These are phyloP conservation scores for Fusarium drepaniforme DNA, from an alignment of 2,329 filamentous ascomycete genomes.

Conservation along the genomic window DNA sequence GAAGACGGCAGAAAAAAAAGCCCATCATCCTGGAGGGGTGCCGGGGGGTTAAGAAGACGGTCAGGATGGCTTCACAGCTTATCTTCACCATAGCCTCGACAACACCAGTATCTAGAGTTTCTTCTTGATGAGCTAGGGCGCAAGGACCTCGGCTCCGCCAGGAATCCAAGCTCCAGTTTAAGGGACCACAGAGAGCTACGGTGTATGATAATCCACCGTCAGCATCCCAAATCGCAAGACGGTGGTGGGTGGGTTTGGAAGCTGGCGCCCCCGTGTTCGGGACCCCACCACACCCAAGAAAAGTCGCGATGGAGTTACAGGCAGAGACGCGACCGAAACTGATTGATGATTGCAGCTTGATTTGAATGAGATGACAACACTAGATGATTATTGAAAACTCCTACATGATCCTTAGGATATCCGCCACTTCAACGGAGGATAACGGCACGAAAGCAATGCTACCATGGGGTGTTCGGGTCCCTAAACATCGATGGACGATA, in stretches of 20 bases:
- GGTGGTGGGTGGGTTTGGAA: conserved; percentile 23
- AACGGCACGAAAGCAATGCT: neutral
- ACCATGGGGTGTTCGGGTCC: neutral
- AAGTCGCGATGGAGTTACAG: neutral
- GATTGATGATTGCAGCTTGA: neutral
- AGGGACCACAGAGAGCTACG: conserved; percentile 1
- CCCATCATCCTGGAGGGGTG: neutral
- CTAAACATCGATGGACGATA: conserved; percentile 13
- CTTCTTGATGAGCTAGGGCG: neutral
- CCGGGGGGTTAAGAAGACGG: neutral
- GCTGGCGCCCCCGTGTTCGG: conserved; percentile 6
- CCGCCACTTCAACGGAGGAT: neutral
- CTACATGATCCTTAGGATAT: neutral
- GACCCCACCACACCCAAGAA: conserved; percentile 15
- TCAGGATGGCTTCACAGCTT: neutral
- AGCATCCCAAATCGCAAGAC: conserved; percentile 32
- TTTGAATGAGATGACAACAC: neutral
- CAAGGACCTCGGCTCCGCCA: conserved; percentile 12
- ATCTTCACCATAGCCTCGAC: neutral
- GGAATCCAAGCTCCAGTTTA: conserved; percentile 1
- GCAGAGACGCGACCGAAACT: neutral
- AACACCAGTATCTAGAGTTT: neutral
- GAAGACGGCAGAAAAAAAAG: neutral
- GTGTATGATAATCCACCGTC: conserved; percentile 21
- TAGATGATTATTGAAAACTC: neutral